Evolutionary conservation across 495 filamentous ascomycete species (phyloP).

Genomic region (Glarea lozoyensis): DNA sequence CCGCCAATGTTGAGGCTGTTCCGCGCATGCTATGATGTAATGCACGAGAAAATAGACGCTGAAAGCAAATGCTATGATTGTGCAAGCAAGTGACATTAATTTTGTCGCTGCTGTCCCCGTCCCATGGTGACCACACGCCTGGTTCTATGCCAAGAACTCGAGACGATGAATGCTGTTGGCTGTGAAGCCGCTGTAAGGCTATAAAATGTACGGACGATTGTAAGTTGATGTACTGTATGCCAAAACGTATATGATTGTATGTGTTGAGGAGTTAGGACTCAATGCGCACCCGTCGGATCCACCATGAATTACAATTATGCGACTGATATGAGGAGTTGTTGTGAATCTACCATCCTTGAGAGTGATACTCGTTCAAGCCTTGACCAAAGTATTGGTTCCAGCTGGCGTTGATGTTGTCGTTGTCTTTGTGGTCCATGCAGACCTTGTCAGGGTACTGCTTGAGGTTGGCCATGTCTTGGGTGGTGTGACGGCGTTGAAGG

Average conservation of each 20-base stretch:
- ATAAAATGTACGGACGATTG: slow-evolving; percentile 7
- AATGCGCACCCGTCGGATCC: slow-evolving; percentile 7
- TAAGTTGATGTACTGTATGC: too few relatives aligned
- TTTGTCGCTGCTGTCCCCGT: slow-evolving; percentile 10
- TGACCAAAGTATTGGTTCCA: slow-evolving; percentile 44
- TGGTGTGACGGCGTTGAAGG: slow-evolving; percentile 84
- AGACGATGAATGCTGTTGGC: slow-evolving; percentile 19
- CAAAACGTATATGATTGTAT: slow-evolving; percentile 16
- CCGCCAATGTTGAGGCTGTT: slow-evolving; percentile 15
- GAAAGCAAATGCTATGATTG: slow-evolving; percentile 14
- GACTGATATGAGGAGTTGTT: slow-evolving; percentile 9
- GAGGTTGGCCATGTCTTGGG: slow-evolving; percentile 78
- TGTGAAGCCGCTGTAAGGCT: slow-evolving; percentile 22
- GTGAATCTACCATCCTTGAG: slow-evolving; percentile 40
- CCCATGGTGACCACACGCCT: slow-evolving; percentile 13
- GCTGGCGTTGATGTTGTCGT: slow-evolving; percentile 33
- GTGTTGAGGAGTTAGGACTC: slow-evolving; percentile 2
- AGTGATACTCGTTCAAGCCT: slow-evolving; percentile 39
- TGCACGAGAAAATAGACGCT: neutral
- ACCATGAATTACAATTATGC: slow-evolving; percentile 14
- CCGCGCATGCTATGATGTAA: slow-evolving; percentile 16
- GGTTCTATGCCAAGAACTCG: slow-evolving; percentile 17
- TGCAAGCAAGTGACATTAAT: slow-evolving; percentile 13
- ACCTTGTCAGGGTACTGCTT: slow-evolving; percentile 60
- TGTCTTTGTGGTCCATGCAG: slow-evolving; percentile 37